These are phyloP conservation scores for Calvatia gigantea DNA, from an alignment of 768 basidiomycete genomes.

Conservation along the genomic window DNA sequence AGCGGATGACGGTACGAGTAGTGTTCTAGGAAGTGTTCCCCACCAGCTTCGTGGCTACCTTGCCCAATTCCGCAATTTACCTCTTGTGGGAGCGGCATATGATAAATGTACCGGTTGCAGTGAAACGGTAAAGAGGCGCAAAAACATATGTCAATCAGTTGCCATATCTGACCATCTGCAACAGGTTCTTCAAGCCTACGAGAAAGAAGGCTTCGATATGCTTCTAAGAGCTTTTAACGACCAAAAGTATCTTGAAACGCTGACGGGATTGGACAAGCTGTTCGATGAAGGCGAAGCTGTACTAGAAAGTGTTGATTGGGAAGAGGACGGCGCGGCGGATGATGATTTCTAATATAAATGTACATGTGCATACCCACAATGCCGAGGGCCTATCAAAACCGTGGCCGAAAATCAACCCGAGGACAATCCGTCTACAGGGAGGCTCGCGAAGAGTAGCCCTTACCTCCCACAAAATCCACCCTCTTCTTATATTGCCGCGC, in stretches of 20 bases:
- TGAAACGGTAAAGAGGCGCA: constrained; percentile 61
- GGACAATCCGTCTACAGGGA: background rate
- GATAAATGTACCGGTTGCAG: constrained; percentile 90
- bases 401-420: background rate
- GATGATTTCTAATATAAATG: constrained; percentile 19
- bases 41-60: constrained; percentile 94
- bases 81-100: constrained; percentile 84
- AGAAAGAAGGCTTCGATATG: constrained; percentile 76
- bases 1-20: constrained; percentile 28
- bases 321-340: constrained; percentile 53
- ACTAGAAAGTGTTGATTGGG: constrained; percentile 75
- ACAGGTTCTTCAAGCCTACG: constrained; percentile 82
- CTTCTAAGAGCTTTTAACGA: constrained; percentile 83
- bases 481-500: background rate
- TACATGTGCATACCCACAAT: background rate
- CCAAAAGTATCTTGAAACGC: constrained; percentile 60
- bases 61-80: constrained; percentile 79
- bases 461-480: background rate
- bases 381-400: background rate
- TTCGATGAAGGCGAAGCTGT: constrained; percentile 71
- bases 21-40: constrained; percentile 83
- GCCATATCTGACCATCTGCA: background rate
- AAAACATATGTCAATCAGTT: constrained; percentile 19
- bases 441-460: background rate
- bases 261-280: constrained; percentile 79